Evolutionary conservation across 805 yeast genomes (phyloP), one percentile per base, ranked within the genome.

Genomic region (Yarrowia deformans): DNA sequence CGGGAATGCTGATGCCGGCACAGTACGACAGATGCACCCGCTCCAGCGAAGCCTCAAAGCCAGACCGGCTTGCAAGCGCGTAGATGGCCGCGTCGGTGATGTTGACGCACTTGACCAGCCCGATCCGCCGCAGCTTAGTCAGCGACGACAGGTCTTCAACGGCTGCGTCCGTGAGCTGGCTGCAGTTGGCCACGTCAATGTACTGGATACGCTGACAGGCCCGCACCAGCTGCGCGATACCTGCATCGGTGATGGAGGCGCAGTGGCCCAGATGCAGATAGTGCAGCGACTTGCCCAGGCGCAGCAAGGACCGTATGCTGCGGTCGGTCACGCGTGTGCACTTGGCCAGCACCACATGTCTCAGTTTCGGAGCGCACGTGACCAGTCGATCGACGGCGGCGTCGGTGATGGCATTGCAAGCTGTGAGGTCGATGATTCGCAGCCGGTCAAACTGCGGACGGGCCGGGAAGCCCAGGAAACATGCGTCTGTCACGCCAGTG

Each of bases 191-290:
- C 70, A 95, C 85, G 79, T 94, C 99, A 72, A 94, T 91, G 77
- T 93, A 94, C 74, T 91, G 96, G 69, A 94, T 87, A 70, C 97
- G 83, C 70, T 90, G 90, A 75, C 98, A 95, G 58, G 85, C 84
- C 72, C 89, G 84, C 13, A 91, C 90, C 70, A 94, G 81, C 12
- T 85, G 83, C 37, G 86, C 84, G 18, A 95, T 95, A 23, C 98
- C 98, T 71, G 83, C 85, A 79, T 94, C 98, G 1, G 98, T 94
- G 69, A 94, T 90, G 75, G 90, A 87, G 56, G 88, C 85, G 81
- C 99, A 95, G 80, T 94, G 98, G 18, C 98, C 98, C 71, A 94
- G 84, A 80, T 95, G 98, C 64, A 95, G 84, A 74, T 93, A 92
- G 75, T 93, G 97, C 73, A 94, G 82, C 73, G 88, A 88, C 74